phyloP scores from a whole-genome alignment of 331 rosid species.

The Malus hybrid region DNA sequence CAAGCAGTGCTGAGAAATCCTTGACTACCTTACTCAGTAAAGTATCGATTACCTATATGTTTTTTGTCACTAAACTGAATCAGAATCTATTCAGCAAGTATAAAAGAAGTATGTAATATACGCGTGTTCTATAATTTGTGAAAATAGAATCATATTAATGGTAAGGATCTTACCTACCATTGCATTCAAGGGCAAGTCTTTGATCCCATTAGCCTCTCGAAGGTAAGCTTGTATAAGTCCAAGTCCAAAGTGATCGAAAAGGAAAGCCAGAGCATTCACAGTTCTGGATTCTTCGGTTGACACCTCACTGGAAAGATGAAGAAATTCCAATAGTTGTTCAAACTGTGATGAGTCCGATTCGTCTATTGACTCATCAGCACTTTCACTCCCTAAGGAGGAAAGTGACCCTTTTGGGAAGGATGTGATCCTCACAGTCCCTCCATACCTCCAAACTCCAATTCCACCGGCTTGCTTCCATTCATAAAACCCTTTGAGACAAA shows the following conservation, averaged over 20 bases:
- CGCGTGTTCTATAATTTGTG: not conserved
- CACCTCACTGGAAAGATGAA: slow-evolving; percentile 69
- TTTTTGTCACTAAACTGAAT: slow-evolving; percentile 18
- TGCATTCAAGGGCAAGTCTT: slow-evolving; percentile 82
- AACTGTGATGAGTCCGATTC: slow-evolving; percentile 85
- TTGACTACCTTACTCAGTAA: slow-evolving; percentile 81
- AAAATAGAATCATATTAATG: not conserved
- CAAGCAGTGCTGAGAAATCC: slow-evolving; percentile 83
- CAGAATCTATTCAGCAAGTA: slow-evolving; percentile 1
- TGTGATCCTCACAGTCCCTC: slow-evolving; percentile 91
- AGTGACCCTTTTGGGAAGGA: slow-evolving; percentile 72
- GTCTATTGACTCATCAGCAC: slow-evolving; percentile 74
- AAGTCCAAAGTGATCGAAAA: slow-evolving; percentile 86
- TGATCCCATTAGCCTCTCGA: slow-evolving; percentile 56
- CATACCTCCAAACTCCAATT: slow-evolving; percentile 95
- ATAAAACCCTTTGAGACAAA: slow-evolving; percentile 84
- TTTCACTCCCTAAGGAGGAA: slow-evolving; percentile 71
- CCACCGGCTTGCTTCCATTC: slow-evolving; percentile 96
- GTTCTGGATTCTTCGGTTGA: slow-evolving; percentile 67
- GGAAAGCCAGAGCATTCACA: slow-evolving; percentile 64
- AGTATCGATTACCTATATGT: slow-evolving; percentile 67
- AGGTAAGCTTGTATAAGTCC: slow-evolving; percentile 85
- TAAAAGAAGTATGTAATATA: not conserved
- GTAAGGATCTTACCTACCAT: slow-evolving; percentile 92
- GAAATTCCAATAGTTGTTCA: slow-evolving; percentile 72